These are phyloP conservation scores for Staphylotrichum longicolle DNA, from an alignment of 495 filamentous ascomycete genomes.

Conservation along the genomic window DNA sequence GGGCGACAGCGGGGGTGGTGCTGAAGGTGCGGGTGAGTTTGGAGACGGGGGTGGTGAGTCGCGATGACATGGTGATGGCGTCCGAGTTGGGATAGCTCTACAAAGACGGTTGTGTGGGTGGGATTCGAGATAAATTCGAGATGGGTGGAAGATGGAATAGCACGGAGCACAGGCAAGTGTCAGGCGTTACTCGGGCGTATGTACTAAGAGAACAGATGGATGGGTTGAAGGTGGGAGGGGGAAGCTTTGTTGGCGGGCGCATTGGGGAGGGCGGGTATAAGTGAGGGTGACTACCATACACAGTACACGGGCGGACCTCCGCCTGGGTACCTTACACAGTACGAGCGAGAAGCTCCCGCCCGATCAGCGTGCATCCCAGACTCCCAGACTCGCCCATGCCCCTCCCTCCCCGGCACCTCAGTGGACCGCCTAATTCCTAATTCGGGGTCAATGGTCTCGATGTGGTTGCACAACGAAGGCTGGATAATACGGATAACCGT, in stretches of 20 bases:
- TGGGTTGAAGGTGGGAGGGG: background rate
- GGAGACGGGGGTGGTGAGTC: slow-evolving; percentile 42
- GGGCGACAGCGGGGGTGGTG: slow-evolving; percentile 37
- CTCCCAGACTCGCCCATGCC: background rate
- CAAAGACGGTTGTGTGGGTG: background rate
- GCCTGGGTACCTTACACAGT: slow-evolving; percentile 1
- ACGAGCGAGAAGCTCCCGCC: slow-evolving; percentile 9
- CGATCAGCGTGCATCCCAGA: slow-evolving; percentile 13
- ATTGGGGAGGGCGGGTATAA: slow-evolving; percentile 25
- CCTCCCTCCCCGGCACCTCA: slow-evolving; percentile 2
- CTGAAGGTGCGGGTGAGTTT: slow-evolving; percentile 48
- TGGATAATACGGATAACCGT: background rate
- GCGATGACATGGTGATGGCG: slow-evolving; percentile 35
- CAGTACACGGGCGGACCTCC: slow-evolving; percentile 21
- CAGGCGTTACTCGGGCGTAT: background rate
- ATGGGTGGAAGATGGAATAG: background rate
- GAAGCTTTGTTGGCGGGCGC: slow-evolving; percentile 8
- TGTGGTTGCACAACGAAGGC: slow-evolving; percentile 8
- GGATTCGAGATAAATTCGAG: background rate
- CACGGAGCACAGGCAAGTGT: too few relatives aligned
- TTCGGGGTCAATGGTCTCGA: slow-evolving; percentile 6
- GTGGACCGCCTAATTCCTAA: slow-evolving; percentile 24
- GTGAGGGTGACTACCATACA: slow-evolving; percentile 4
- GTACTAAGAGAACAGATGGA: background rate
- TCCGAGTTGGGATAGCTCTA: background rate